Conservation (phyloP, 2,329 filamentous ascomycete genomes). For the Aureobasidium sp. region DNA sequence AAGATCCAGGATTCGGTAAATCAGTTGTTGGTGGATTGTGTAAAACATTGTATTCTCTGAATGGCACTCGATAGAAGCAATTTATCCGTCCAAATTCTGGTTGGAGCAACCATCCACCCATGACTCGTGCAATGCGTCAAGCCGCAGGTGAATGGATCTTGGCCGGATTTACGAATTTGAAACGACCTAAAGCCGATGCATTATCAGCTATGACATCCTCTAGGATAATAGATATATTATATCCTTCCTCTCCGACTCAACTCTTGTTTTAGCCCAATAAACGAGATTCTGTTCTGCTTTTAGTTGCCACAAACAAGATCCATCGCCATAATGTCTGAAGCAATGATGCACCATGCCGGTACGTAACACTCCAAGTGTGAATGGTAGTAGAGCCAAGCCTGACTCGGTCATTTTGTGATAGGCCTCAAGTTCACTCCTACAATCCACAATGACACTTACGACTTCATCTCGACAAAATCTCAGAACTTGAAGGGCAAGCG, state of each 20-base stretch:
- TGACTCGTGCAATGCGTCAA: neutral
- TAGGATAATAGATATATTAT: neutral
- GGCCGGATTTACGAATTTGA: neutral
- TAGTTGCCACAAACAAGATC: neutral
- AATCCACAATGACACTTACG: conserved; percentile 39
- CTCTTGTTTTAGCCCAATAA: neutral
- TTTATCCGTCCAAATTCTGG: neutral
- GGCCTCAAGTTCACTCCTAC: conserved; percentile 20
- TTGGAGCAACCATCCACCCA: neutral
- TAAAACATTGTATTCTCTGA: neutral
- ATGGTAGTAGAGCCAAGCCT: neutral
- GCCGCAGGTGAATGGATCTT: neutral
- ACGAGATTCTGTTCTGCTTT: neutral
- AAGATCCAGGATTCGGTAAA: neutral
- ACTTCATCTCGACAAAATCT: conserved; percentile 38
- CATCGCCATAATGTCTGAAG: neutral
- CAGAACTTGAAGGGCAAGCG: conserved; percentile 32
- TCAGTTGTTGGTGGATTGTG: neutral
- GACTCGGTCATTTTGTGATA: neutral
- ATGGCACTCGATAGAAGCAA: neutral
- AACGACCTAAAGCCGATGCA: neutral
- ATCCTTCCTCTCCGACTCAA: neutral
- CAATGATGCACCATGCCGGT: neutral
- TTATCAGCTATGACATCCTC: neutral
- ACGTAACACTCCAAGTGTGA: neutral